phyloP scores from a whole-genome alignment of 1,284 basidiomycete genomes.

The Malassezia pachydermatis region DNA sequence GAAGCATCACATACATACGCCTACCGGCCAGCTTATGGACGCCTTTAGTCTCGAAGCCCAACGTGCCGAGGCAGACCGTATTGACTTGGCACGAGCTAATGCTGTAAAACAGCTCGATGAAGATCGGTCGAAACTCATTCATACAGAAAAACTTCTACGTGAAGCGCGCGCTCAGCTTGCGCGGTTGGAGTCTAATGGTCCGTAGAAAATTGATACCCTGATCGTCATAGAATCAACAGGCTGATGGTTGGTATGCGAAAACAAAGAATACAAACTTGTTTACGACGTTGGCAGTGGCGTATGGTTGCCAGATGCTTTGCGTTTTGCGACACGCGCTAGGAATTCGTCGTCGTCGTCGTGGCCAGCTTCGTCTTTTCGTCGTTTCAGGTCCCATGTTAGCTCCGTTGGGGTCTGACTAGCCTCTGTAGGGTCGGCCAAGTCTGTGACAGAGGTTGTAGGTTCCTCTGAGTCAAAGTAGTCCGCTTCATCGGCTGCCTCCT shows the following conservation, averaged over 20 bases:
- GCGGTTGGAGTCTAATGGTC: slow-evolving; percentile 3
- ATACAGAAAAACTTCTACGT: slow-evolving; percentile 40
- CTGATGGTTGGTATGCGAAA: slow-evolving; percentile 1
- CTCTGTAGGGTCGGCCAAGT: too few species aligned
- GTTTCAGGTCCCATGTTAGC: neutral
- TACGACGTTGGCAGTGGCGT: slow-evolving; percentile 1
- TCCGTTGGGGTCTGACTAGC: slow-evolving; percentile 8
- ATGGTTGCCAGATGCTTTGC: too few species aligned
- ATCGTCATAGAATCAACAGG: neutral
- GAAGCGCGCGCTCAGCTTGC: slow-evolving; percentile 19
- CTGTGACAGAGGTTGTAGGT: too few species aligned
- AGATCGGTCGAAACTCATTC: slow-evolving; percentile 40
- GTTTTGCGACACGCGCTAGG: slow-evolving; percentile 2
- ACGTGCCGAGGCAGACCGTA: slow-evolving; percentile 64
- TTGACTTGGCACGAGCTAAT: slow-evolving; percentile 66
- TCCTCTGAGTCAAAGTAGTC: slow-evolving; percentile 75
- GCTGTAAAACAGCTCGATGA: slow-evolving; percentile 51
- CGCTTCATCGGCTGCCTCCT: slow-evolving; percentile 62
- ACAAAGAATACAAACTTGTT: slow-evolving; percentile 28
- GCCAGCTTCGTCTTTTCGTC: neutral
- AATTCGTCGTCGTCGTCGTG: slow-evolving; percentile 9
- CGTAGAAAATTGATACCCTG: neutral
- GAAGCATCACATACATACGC: slow-evolving; percentile 40
- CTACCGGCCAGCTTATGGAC: slow-evolving; percentile 37
- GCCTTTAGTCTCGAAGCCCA: slow-evolving; percentile 71